Evolutionary conservation across 192 early-diverging fungal species (phyloP).

Genomic region (Helicostylum pulchrum): DNA sequence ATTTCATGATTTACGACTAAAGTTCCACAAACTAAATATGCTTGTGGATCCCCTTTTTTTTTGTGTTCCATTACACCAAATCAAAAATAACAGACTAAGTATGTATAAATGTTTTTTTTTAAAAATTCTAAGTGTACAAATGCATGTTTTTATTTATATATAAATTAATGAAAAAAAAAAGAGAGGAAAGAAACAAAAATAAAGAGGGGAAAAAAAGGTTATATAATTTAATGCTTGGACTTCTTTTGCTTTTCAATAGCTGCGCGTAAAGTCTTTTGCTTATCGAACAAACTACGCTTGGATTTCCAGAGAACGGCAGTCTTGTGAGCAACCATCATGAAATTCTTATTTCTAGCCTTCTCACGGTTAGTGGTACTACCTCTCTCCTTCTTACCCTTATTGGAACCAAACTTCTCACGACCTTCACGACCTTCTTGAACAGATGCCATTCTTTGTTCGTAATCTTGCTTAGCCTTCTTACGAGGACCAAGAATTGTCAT

Average conservation of each 20-base stretch:
- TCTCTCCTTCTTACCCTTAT: slow-evolving; percentile 80
- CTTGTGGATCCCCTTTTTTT: too few relatives aligned
- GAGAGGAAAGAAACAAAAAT: background rate
- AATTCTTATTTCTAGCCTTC: slow-evolving; percentile 91
- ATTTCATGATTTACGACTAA: too few relatives aligned
- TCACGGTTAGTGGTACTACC: slow-evolving; percentile 85
- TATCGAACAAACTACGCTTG: slow-evolving; percentile 72
- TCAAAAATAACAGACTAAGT: too few relatives aligned
- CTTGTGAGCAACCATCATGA: slow-evolving; percentile 96
- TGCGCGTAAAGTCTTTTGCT: slow-evolving; percentile 57
- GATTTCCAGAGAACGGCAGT: slow-evolving; percentile 68
- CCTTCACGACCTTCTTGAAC: slow-evolving; percentile 89
- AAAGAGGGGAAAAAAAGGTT: too few relatives aligned
- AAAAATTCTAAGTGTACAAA: too few relatives aligned
- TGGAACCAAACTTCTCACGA: slow-evolving; percentile 85
- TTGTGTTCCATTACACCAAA: too few relatives aligned
- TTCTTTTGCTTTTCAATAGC: slow-evolving; percentile 66
- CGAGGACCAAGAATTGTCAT: slow-evolving; percentile 53
- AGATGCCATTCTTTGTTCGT: slow-evolving; percentile 86
- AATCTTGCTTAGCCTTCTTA: slow-evolving; percentile 85
- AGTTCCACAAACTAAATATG: too few relatives aligned
- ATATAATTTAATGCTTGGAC: slow-evolving; percentile 44
- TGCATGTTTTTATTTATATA: background rate
- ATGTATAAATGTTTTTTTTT: too few relatives aligned
- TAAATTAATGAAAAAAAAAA: background rate